phyloP scores from a whole-genome alignment of 2,329 filamentous ascomycete species.

The Metarhizium rileyi region DNA sequence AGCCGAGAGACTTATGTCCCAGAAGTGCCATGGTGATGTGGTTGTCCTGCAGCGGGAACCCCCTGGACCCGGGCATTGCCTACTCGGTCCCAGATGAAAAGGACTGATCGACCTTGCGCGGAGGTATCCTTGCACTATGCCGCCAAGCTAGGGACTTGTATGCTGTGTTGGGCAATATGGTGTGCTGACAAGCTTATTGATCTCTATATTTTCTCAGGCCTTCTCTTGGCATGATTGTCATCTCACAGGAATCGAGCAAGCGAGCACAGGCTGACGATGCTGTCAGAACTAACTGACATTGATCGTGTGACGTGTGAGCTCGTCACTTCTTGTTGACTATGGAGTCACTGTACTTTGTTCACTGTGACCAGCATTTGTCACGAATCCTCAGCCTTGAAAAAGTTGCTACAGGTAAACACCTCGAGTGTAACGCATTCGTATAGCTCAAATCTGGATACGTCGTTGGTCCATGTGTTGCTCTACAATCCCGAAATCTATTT shows the following conservation, averaged over 20 bases:
- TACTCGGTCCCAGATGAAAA: neutral
- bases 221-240: neutral
- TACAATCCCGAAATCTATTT: conserved; percentile 1
- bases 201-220: neutral
- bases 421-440: neutral
- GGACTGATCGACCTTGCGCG: neutral
- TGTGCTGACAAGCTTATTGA: neutral
- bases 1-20: neutral
- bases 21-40: neutral
- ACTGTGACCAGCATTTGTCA: neutral
- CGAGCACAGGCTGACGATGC: neutral
- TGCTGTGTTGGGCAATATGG: neutral
- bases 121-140: too few relatives aligned
- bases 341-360: neutral
- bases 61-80: neutral
- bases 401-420: neutral
- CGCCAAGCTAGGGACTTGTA: too few relatives aligned
- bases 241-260: neutral
- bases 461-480: neutral
- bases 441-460: neutral
- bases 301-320: neutral
- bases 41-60: neutral
- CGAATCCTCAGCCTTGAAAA: too few relatives aligned
- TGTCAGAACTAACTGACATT: neutral
- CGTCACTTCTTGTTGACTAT: neutral